These are phyloP conservation scores for Quercus suber DNA, from an alignment of 306 rosid genomes.

Conservation along the genomic window DNA sequence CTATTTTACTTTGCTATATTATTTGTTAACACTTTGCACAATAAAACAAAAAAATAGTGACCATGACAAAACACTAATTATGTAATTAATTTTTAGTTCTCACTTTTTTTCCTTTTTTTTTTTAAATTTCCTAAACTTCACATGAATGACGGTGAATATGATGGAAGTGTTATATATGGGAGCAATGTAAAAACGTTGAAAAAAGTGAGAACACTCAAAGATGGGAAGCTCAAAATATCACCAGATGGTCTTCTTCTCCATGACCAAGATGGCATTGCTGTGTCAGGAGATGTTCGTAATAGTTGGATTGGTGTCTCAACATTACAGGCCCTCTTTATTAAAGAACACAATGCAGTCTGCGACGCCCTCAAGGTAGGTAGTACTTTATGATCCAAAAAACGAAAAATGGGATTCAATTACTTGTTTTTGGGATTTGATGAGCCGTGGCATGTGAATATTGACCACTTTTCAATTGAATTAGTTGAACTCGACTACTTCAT, in stretches of 20 bases:
- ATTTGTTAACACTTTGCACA: too few species aligned
- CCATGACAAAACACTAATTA: not conserved
- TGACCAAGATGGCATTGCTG: slow-evolving; percentile 41
- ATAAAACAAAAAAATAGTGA: too few species aligned
- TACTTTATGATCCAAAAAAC: not conserved
- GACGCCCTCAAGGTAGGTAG: slow-evolving; percentile 48
- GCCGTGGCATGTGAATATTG: not conserved
- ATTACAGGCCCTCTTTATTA: slow-evolving; percentile 51
- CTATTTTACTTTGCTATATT: too few species aligned
- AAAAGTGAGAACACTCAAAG: slow-evolving; percentile 44
- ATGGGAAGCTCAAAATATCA: slow-evolving; percentile 54
- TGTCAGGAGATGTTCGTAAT: slow-evolving; percentile 49
- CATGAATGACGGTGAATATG: not conserved
- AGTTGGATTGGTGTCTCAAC: slow-evolving; percentile 68
- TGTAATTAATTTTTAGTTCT: not conserved
- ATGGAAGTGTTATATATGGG: slow-evolving; percentile 59
- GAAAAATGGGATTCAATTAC: too few species aligned
- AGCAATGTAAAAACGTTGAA: slow-evolving; percentile 35
- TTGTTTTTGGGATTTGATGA: too few species aligned
- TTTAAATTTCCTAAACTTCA: too few species aligned
- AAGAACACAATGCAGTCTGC: slow-evolving; percentile 56
- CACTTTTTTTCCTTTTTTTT: not conserved
- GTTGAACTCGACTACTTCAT: not conserved
- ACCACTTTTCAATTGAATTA: not conserved
- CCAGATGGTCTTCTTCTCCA: slow-evolving; percentile 41